Percentiles rank a stretch among this genome's conserved stretches.
phyloP scores from a whole-genome alignment of 371 early-diverging fungal genomes.

The Thermomucor indicae-seudaticae region DNA sequence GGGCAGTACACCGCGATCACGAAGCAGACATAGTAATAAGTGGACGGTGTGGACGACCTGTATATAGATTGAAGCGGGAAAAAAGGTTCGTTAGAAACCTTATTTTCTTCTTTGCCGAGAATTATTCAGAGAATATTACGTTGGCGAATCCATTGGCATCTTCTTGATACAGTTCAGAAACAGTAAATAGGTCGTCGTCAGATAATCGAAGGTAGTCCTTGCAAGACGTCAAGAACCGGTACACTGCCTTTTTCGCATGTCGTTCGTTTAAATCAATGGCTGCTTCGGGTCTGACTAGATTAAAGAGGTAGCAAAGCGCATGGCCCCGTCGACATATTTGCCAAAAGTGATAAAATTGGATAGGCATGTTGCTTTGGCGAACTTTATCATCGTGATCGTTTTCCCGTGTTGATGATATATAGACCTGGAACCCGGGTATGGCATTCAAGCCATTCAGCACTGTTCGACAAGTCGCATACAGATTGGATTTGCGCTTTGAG shows the following conservation, averaged over 20 bases:
- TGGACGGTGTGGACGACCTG: slow-evolving; percentile 10
- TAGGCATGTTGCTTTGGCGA: no score
- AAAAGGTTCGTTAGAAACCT: not conserved
- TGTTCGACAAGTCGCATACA: no score
- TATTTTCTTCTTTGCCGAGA: not conserved
- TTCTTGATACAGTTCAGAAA: slow-evolving; percentile 84
- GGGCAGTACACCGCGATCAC: not conserved
- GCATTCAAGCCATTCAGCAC: no score
- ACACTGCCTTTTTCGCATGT: slow-evolving; percentile 73
- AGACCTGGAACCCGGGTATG: no score
- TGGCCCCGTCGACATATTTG: slow-evolving; percentile 83
- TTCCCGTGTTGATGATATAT: no score
- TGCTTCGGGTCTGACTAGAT: slow-evolving; percentile 61
- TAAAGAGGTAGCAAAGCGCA: slow-evolving; percentile 81
- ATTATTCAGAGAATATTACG: slow-evolving; percentile 47
- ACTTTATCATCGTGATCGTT: no score
- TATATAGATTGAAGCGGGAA: no score
- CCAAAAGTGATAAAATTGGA: no score
- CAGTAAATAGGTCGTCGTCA: slow-evolving; percentile 78
- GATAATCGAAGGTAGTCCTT: slow-evolving; percentile 61
- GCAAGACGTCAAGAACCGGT: slow-evolving; percentile 72
- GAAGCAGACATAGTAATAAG: slow-evolving; percentile 1
- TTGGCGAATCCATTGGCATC: slow-evolving; percentile 94
- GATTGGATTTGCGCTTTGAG: no score
- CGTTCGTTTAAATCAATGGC: slow-evolving; percentile 47